Evolutionary conservation across 75 land plant species (phyloP).

Genomic region (Sequoia sempervirens): DNA sequence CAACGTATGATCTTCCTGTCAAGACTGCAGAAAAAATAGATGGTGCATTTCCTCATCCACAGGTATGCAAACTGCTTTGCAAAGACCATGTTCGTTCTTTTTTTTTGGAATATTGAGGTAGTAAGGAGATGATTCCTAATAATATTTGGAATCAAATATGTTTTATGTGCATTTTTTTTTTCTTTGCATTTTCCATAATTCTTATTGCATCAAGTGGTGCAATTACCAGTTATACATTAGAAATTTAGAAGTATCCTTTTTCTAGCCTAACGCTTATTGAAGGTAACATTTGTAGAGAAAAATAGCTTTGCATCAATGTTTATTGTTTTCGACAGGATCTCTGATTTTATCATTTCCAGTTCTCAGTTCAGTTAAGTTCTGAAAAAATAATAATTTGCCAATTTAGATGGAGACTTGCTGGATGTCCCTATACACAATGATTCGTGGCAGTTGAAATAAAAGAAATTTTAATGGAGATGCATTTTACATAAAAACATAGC

Average conservation of each 20-base stretch:
- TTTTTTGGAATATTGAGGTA: neutral
- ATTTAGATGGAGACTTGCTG: neutral
- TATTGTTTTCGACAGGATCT: neutral
- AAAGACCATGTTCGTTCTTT: neutral
- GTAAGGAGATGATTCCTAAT: neutral
- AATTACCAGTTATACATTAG: neutral
- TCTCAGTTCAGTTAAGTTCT: neutral
- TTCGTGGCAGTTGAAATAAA: neutral
- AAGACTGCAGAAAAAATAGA: conserved; percentile 46
- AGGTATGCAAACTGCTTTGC: conserved; percentile 39
- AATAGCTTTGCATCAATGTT: neutral
- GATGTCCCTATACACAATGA: neutral
- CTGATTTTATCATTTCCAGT: neutral
- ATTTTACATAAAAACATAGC: neutral
- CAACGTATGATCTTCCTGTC: conserved; percentile 74
- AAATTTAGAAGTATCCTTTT: neutral
- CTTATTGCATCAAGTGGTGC: neutral
- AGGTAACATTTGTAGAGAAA: neutral
- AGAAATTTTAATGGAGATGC: neutral
- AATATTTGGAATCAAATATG: too few relatives aligned
- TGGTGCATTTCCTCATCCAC: conserved; percentile 74
- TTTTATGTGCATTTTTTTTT: neutral
- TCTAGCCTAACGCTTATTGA: neutral
- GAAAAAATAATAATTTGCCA: neutral
- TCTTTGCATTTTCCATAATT: neutral